phyloP scores from a whole-genome alignment of 495 filamentous ascomycete genomes.

The Aspergillus baeticus region DNA sequence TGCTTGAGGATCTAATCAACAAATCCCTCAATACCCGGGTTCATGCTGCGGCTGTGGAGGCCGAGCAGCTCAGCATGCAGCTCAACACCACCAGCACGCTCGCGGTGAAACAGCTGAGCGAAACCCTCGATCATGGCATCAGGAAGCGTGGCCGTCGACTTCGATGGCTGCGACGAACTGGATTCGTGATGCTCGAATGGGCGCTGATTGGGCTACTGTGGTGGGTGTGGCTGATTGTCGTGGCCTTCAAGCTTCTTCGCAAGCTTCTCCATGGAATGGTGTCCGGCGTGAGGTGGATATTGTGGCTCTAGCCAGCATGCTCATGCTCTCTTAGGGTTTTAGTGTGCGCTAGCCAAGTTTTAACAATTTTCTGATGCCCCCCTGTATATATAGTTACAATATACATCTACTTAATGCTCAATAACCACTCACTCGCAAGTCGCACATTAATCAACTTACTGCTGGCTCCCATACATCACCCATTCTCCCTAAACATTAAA shows the following conservation, averaged over 20 bases:
- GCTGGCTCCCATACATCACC: too few relatives aligned
- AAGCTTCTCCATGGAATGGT: conserved; percentile 58
- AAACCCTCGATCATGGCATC: conserved; percentile 71
- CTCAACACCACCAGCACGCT: conserved; percentile 72
- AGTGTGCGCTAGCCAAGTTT: neutral
- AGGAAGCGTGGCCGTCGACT: conserved; percentile 67
- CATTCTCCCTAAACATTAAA: too few relatives aligned
- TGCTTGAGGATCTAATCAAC: conserved; percentile 51
- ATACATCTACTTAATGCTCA: too few relatives aligned
- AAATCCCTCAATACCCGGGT: conserved; percentile 62
- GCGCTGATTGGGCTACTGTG: conserved; percentile 75
- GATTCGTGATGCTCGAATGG: conserved; percentile 77
- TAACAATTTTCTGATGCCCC: neutral
- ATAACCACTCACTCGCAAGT: too few relatives aligned
- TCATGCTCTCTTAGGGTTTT: neutral
- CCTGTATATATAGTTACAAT: neutral
- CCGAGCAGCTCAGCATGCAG: conserved; percentile 70
- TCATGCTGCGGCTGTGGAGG: conserved; percentile 66
- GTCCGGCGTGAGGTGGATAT: conserved; percentile 65
- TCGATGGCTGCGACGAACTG: conserved; percentile 66
- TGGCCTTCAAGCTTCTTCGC: conserved; percentile 61
- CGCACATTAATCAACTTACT: too few relatives aligned
- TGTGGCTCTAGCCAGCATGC: conserved; percentile 79
- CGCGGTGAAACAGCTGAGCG: conserved; percentile 71
- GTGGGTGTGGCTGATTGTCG: conserved; percentile 80